A percentile compares a stretch with the other conserved stretches of the same genome.
These are phyloP conservation scores for Aquilaria malaccensis DNA, from an alignment of 345 rosid genomes.

Conservation along the genomic window DNA sequence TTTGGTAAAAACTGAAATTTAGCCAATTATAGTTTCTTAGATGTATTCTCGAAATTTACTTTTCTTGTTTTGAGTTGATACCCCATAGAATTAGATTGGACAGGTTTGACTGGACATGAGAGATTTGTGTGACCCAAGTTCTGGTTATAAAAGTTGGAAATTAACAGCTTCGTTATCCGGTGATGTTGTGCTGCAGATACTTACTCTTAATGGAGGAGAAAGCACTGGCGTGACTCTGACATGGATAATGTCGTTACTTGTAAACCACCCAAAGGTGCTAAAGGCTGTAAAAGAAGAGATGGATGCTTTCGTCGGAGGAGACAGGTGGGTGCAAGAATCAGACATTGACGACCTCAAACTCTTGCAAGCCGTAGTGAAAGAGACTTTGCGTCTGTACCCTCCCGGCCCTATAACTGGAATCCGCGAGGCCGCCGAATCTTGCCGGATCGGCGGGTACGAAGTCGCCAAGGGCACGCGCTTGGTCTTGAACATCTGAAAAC, in stretches of 20 bases:
- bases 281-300: slow-evolving; percentile 48
- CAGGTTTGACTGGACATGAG: no score
- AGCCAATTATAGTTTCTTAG: no score
- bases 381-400: slow-evolving; percentile 44
- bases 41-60: no score
- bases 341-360: slow-evolving; percentile 38
- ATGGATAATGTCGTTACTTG: slow-evolving; percentile 42
- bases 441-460: slow-evolving; percentile 30
- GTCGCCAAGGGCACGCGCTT: slow-evolving; percentile 44
- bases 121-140: no score
- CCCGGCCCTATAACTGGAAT: slow-evolving; percentile 45
- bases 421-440: slow-evolving; percentile 44
- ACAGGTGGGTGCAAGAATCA: slow-evolving; percentile 45
- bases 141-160: no score
- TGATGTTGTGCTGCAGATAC: slow-evolving; percentile 16
- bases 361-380: slow-evolving; percentile 55
- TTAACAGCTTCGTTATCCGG: no score
- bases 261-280: slow-evolving; percentile 33
- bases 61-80: no score
- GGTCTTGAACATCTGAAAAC: slow-evolving; percentile 47
- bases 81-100: no score
- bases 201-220: slow-evolving; percentile 50
- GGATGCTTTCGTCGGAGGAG: slow-evolving; percentile 33
- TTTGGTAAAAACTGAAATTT: slow-evolving; percentile 25
- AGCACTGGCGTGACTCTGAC: slow-evolving; percentile 33